Conservation (phyloP, 1,284 basidiomycete genomes). For the Fistulina hepatica region DNA sequence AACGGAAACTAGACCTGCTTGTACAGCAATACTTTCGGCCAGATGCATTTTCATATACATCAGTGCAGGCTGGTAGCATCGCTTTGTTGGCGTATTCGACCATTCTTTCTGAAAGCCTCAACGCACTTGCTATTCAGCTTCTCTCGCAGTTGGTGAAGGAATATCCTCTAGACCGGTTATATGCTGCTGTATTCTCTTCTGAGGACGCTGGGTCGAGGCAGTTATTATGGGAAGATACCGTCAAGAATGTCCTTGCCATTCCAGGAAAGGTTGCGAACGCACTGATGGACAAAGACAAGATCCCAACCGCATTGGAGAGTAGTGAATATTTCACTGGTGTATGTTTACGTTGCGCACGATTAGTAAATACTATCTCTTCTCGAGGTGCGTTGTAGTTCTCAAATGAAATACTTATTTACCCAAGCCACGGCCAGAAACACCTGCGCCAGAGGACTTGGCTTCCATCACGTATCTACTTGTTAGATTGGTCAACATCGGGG, state of each 20-base stretch:
- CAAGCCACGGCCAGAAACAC: conserved; percentile 4
- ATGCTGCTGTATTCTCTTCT: conserved; percentile 35
- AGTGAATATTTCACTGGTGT: conserved; percentile 41
- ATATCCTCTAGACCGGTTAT: conserved; percentile 63
- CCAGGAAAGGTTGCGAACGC: conserved; percentile 63
- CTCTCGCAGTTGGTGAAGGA: conserved; percentile 43
- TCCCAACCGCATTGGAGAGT: conserved; percentile 41
- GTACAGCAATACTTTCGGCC: conserved; percentile 64
- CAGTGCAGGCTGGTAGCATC: conserved; percentile 38
- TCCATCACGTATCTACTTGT: conserved; percentile 44
- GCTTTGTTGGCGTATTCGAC: conserved; percentile 51
- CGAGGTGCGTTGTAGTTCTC: conserved; percentile 8
- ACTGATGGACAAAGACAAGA: conserved; percentile 25
- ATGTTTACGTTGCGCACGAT: conserved; percentile 43
- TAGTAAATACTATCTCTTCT: conserved; percentile 28
- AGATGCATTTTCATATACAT: conserved; percentile 41
- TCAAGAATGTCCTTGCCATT: conserved; percentile 47
- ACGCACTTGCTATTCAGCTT: conserved; percentile 35
- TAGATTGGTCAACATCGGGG: conserved; percentile 55
- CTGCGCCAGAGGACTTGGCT: conserved; percentile 21
- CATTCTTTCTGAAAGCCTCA: conserved; percentile 40
- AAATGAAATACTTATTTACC: neutral
- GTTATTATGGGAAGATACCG: conserved; percentile 57
- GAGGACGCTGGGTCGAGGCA: conserved; percentile 20
- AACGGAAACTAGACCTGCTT: conserved; percentile 34